phyloP scores from a whole-genome alignment of 805 yeast species.

The Yamadazyma kitorensis region DNA sequence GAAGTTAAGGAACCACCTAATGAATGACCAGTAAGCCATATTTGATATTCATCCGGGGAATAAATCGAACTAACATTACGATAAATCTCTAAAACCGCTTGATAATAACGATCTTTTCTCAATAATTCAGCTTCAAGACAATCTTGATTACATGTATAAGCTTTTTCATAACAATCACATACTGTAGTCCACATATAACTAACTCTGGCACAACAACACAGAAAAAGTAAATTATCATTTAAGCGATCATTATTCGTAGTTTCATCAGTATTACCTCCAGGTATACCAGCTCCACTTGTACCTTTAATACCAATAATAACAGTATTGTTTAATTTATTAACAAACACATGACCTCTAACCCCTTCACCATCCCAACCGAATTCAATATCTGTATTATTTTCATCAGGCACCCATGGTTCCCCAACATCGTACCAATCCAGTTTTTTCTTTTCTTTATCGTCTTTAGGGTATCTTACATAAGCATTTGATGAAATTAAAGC shows the following conservation, averaged over 20 bases:
- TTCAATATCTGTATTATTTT: constrained; percentile 48
- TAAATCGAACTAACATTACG: constrained; percentile 64
- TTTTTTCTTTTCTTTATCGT: constrained; percentile 41
- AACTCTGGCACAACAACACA: constrained; percentile 95
- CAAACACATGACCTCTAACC: constrained; percentile 87
- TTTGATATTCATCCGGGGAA: constrained; percentile 56
- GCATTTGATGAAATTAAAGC: constrained; percentile 92
- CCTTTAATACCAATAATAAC: constrained; percentile 87
- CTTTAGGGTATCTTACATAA: constrained; percentile 70
- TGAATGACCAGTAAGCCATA: constrained; percentile 96
- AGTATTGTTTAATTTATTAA: constrained; percentile 49
- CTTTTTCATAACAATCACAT: constrained; percentile 84
- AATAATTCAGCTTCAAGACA: constrained; percentile 78
- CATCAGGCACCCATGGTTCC: constrained; percentile 50
- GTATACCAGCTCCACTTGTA: constrained; percentile 74
- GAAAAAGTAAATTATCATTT: constrained; percentile 85
- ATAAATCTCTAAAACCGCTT: constrained; percentile 74
- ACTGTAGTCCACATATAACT: constrained; percentile 92
- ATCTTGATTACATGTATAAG: constrained; percentile 84
- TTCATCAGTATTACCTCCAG: constrained; percentile 51
- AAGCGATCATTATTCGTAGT: constrained; percentile 78
- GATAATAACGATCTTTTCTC: constrained; percentile 77
- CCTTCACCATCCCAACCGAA: constrained; percentile 90
- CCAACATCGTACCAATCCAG: constrained; percentile 88
- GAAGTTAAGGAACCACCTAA: constrained; percentile 86